Base-by-base conservation (phyloP, 805 yeast species). In the Schwanniomyces vanrijiae region DNA sequence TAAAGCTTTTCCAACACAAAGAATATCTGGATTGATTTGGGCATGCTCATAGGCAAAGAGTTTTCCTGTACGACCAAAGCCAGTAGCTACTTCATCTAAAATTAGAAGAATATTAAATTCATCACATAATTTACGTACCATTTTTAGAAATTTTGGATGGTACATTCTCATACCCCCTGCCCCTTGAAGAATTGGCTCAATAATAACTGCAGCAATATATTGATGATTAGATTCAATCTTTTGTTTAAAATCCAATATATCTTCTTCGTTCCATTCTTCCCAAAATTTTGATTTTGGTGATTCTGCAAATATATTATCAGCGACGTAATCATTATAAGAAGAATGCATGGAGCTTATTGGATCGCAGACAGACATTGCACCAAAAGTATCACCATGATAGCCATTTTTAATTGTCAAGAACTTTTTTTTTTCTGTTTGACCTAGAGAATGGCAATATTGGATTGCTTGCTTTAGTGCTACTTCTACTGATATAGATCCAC, bases 181-280 rank as follows among this genome's bases (percentile, higher is more conserved):
- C 68, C 92, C 98, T 66, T 97, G 98, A 68, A 92, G 98, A 61
- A 91, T 91, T 52, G 97, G 97, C 72, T 92, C 98, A 57, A 92
- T 81, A 54, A 92, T 72, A 55, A 92, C 81, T 31, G 96, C 98
- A 41, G 96, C 96, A 55, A 92, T 83, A 65, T 82, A 84, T 64
- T 87, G 91, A 16, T 34, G 37, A 18, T 34, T 34, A 3, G 19
- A 11, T 19, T 34, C 14, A 7, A 34, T 14, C 13, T 34, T 19
- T 7, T 14, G 4, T 13, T 34, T 14, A 16, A 34, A 34, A 10
- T 19, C 22, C 3, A 14, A 3, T 9, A 34, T 34, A 31, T 26
- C 46, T 4, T 21, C 16, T 21, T 57, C 62, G 25, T 48, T 34
- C 51, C 65, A 55, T n/a, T 26, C 7, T 22, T 58, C 46, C 13